Conservation (phyloP, 768 basidiomycete species). For the Cyathus striatus region DNA sequence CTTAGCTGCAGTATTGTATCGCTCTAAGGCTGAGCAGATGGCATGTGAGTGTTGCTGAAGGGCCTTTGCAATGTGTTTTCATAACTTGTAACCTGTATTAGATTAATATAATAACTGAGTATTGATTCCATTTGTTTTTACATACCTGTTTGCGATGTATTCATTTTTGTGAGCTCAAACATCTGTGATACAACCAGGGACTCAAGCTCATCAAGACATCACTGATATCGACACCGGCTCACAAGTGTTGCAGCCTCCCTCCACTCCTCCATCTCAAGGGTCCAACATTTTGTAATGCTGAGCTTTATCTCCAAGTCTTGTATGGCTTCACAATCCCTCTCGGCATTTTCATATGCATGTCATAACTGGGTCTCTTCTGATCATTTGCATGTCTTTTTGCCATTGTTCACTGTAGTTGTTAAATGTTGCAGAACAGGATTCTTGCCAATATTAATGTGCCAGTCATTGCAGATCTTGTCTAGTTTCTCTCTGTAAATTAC, state of each 20-base stretch:
- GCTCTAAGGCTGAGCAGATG: constrained; percentile 10
- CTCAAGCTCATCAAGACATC: constrained; percentile 15
- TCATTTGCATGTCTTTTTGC: too few species aligned
- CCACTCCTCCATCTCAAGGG: constrained; percentile 4
- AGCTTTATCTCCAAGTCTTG: constrained; percentile 12
- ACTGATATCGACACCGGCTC: constrained; percentile 3
- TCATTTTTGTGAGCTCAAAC: constrained; percentile 17
- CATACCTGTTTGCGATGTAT: constrained; percentile 20
- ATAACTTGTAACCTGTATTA: constrained; percentile 17
- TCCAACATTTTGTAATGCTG: constrained; percentile 9
- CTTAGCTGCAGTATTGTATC: constrained; percentile 11
- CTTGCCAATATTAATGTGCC: too few species aligned
- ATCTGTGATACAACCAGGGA: constrained; percentile 11
- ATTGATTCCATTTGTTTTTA: not conserved
- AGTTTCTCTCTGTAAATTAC: too few species aligned
- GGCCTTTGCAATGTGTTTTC: constrained; percentile 17
- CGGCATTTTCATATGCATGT: too few species aligned
- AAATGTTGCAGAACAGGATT: too few species aligned
- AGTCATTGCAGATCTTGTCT: too few species aligned
- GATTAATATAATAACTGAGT: not conserved
- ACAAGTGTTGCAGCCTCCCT: constrained; percentile 1
- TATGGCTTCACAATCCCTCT: too few species aligned
- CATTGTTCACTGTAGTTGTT: too few species aligned
- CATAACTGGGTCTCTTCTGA: too few species aligned
- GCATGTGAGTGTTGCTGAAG: constrained; percentile 6